Percentiles rank a stretch among this genome's conserved stretches.
These are phyloP conservation scores for Dalbergia cochinchinensis DNA, from an alignment of 306 rosid genomes.

Conservation along the genomic window DNA sequence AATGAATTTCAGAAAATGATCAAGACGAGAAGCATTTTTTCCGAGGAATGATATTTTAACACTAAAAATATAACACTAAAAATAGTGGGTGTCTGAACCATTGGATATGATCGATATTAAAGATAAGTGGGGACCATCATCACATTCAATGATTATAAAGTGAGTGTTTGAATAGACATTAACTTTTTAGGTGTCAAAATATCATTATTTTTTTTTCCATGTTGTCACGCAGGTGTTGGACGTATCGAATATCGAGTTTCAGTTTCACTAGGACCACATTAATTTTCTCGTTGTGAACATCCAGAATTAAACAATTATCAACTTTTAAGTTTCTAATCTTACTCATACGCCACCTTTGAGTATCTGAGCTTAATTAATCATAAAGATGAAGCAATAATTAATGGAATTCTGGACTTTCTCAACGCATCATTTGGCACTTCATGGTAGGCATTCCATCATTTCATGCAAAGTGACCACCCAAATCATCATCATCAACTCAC, in stretches of 20 bases:
- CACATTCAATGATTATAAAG: too few species aligned
- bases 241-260: neutral
- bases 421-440: slow-evolving; percentile 38
- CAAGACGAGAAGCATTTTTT: too few species aligned
- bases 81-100: too few species aligned
- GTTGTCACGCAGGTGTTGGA: neutral
- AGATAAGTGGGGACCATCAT: too few species aligned
- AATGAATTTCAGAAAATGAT: neutral
- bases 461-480: slow-evolving; percentile 10
- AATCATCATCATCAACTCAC: slow-evolving; percentile 5
- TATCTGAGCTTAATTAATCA: slow-evolving; percentile 7
- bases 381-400: slow-evolving; percentile 16
- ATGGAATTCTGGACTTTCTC: slow-evolving; percentile 25
- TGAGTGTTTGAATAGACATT: too few species aligned
- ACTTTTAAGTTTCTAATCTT: slow-evolving; percentile 28
- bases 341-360: slow-evolving; percentile 42
- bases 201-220: neutral
- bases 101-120: too few species aligned
- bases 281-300: neutral
- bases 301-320: neutral
- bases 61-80: too few species aligned
- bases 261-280: neutral
- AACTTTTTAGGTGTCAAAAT: too few species aligned
- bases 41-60: too few species aligned
- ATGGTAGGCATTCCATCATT: slow-evolving; percentile 1